Evolutionary conservation across 805 yeast genomes (phyloP), one percentile per base, ranked within the genome.

Genomic region (Saturnispora gosingensis): DNA sequence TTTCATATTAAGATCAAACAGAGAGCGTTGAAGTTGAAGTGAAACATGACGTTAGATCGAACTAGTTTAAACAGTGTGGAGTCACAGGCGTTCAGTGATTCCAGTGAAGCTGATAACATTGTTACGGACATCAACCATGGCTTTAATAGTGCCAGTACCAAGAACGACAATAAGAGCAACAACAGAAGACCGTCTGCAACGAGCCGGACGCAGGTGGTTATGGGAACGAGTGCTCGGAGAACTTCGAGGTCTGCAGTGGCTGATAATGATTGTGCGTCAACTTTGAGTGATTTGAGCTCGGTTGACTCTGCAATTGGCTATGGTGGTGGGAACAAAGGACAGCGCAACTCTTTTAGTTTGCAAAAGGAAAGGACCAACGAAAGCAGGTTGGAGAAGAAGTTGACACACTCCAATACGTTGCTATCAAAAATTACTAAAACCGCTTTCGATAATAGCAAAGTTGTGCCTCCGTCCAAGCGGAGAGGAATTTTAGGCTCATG

Each of bases 401-500:
- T 48, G n/a, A 49, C 52, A 5, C 44, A 38, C 16, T 24, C 56
- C 4, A 45, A 52, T 8, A 54, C 51, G 3, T 18, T 54, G 10
- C 20, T 56, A 4, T 52, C 56, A 5, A 53, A 51, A n/a, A 47
- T 54, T 2, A 55, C 62, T 0, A 55, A 63, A 2, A 45, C 61
- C 30, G 54, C 59, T n/a, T 52, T 64, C 39, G 69, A 67, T 49
- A 53, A 55, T 8, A 40, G 54, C 7, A 58, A 59, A 38, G 50
- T 60, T 6, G 73, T 74, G 1, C 72, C 77, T 2, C 59, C 60
- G 6, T 51, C 52, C 8, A 60, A 80, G 38, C 69, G 86, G 49
- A 64, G 95, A 43, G 95, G 95, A 0, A 54, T 85, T 0, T 61
- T 85, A 2, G 68, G 82, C 0, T 59, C 56, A 3, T 44, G 84